Evolutionary conservation across 2,329 filamentous ascomycete species (phyloP).

Genomic region (Alternaria ethzedia): DNA sequence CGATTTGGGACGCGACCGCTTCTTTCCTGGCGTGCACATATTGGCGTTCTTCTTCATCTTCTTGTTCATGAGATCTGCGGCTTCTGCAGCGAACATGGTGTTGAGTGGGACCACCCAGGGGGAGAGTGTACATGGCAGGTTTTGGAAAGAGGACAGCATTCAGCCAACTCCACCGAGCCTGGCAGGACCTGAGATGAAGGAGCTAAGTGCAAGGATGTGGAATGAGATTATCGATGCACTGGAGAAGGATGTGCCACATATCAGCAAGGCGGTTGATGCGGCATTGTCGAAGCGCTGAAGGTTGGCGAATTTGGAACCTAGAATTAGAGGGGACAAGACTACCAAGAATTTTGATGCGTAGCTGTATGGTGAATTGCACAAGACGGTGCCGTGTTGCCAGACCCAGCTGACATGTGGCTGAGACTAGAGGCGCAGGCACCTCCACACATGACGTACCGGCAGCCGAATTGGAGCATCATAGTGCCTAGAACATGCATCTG

Average conservation of each 20-base stretch:
- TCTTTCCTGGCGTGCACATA: slow-evolving; percentile 34
- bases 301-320: background rate
- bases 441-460: slow-evolving; percentile 23
- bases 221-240: slow-evolving; percentile 43
- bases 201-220: slow-evolving; percentile 39
- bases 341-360: background rate
- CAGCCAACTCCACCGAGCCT: slow-evolving; percentile 39
- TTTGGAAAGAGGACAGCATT: slow-evolving; percentile 45
- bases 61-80: slow-evolving; percentile 31
- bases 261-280: slow-evolving; percentile 14
- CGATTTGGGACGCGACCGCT: slow-evolving; percentile 40
- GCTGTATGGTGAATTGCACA: background rate
- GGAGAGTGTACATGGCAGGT: slow-evolving; percentile 42
- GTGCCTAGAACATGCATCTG: slow-evolving; percentile 6
- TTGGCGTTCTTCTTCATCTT: slow-evolving; percentile 29
- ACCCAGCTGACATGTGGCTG: slow-evolving; percentile 2
- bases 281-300: slow-evolving; percentile 2
- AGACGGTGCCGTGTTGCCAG: background rate
- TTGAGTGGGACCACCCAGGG: slow-evolving; percentile 45
- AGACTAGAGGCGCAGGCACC: slow-evolving; percentile 6
- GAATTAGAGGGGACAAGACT: background rate
- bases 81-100: slow-evolving; percentile 39
- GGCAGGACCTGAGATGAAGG: slow-evolving; percentile 40
- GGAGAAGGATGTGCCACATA: slow-evolving; percentile 35
- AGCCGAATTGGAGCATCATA: slow-evolving; percentile 13